Evolutionary conservation across 2,329 filamentous ascomycete species (phyloP).

Genomic region (Sporothrix euskadiensis): DNA sequence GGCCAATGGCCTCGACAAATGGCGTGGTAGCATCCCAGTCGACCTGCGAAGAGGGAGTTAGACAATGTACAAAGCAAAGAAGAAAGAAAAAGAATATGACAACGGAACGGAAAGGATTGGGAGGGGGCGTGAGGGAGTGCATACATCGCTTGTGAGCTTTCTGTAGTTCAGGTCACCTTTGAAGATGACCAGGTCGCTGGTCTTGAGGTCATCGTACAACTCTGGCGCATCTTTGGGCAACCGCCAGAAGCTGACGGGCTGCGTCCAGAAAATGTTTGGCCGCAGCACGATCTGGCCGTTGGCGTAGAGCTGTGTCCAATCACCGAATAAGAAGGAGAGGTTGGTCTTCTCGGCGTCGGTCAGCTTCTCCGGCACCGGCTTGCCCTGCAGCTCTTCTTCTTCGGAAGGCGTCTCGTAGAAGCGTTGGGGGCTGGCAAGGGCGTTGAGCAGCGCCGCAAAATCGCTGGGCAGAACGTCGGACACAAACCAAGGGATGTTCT

Average conservation of each 20-base stretch:
- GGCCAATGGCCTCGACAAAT: slow-evolving; percentile 81
- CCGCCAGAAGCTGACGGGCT: slow-evolving; percentile 84
- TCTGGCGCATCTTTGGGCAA: slow-evolving; percentile 68
- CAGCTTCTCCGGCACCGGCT: slow-evolving; percentile 61
- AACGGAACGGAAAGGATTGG: not conserved
- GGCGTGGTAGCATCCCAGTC: slow-evolving; percentile 85
- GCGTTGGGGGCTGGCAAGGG: slow-evolving; percentile 70
- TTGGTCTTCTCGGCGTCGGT: slow-evolving; percentile 66
- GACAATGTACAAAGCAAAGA: not conserved
- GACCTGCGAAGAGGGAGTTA: slow-evolving; percentile 50
- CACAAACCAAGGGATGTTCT: slow-evolving; percentile 97
- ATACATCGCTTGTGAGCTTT: slow-evolving; percentile 85
- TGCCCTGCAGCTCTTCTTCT: slow-evolving; percentile 61
- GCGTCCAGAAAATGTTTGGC: slow-evolving; percentile 89
- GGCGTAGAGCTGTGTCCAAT: slow-evolving; percentile 77
- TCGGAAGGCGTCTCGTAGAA: slow-evolving; percentile 79
- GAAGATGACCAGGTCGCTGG: slow-evolving; percentile 86
- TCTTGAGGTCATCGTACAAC: slow-evolving; percentile 74
- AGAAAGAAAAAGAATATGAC: not conserved
- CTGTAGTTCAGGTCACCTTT: slow-evolving; percentile 98
- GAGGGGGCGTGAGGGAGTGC: slow-evolving; percentile 36
- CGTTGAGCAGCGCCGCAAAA: slow-evolving; percentile 78
- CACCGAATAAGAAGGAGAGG: slow-evolving; percentile 74
- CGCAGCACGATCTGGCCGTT: slow-evolving; percentile 82
- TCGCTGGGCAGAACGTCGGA: slow-evolving; percentile 89